Evolutionary conservation across 2,329 filamentous ascomycete species (phyloP), one percentile per base, ranked within the genome.

Genomic region (Aureobasidium leucospermi): DNA sequence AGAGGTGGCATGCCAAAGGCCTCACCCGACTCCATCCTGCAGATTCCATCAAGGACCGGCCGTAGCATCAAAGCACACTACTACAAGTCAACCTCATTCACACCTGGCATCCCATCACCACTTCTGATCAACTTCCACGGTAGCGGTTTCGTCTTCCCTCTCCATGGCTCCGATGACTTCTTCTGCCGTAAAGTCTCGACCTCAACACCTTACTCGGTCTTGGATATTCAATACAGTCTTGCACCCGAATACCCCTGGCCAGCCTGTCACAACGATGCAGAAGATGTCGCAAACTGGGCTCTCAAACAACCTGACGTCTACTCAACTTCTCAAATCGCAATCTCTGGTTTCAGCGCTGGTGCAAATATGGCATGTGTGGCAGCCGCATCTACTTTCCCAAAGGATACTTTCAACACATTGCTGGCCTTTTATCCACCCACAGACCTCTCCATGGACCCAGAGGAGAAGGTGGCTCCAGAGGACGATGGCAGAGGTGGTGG

Each of bases 211-310:
- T 72, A 69, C 38, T 67, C 75, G 4, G 72, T 71, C 19, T 65
- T 77, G 1, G 75, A 75, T 65, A 72, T 76, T 4, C 69, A 73
- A 29, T 76, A 76, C 60, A 68, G 74, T 63, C 70, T 78, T 15
- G 76, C 76, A 1, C 77, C 77, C 0, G 74, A 79, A 58, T 61
- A 75, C 61, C 70, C 71, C 3, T 80, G 78, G 62, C 77, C 77
- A 6, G 70, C 70, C 1, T 71, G 74, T 7, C 67, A 72, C 6
- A 63, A 76, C 29, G 77, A 79, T 62, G 69, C 69, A 19, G 78
- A 72, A 68, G 76, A 79, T 65, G 73, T 73, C 1, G 63, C 79
- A 46, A 67, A 74, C 66, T 79, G 74, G 73, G 70, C 73, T 0
- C 66, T 66, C 3, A 58, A 63, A 2, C 71, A 69, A 15, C 68